Base-by-base conservation (phyloP, 192 early-diverging fungal genomes). In the Gamsiella multidivaricata region DNA sequence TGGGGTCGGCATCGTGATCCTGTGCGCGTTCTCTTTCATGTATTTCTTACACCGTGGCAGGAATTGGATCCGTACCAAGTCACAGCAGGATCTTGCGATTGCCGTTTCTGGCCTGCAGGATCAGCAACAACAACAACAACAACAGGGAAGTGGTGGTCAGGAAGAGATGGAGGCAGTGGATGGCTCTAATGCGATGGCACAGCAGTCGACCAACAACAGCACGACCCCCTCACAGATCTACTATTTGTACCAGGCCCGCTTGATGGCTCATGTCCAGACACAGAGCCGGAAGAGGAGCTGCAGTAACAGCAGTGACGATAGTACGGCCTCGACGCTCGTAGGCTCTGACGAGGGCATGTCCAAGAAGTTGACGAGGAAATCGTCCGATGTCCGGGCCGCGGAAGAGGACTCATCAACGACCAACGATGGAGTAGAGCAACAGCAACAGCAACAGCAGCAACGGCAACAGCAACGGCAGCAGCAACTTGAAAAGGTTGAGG, bases 1-100 rank as follows among this genome's bases (percentile, higher is more conserved):
- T 0, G 74, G 65, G 4, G 74, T 64, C 28, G 74, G 65, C 0
- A 5, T 64, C n/a, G 65, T n/a, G 23, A 78, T 78, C 41, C 4
- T 29, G 36, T 53, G 45, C 18, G 66, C 61, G 23, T 78, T 78
- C 49, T 37, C 45, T 18, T 47, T 26, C 5, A 64, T 78, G 74
- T 78, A 61, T 18, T 78, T 36, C 5, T 1, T 78, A 18, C 74
- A 78, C 20, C 56, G 60, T 3, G 3, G 39, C 39, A 3, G 66
- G 22, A 61, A 78, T 32, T 57, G 61, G 66, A 5, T 36, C 10
- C 55, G 43, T 3, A 20, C 28, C 17, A 52, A 42, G 28, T 15
- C 26, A 62, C 32, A 28, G 3, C n/a, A 65, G n/a, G n/a, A n/a
- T n/a, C n/a, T n/a, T n/a, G n/a, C n/a, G n/a, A n/a, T n/a, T n/a